These are phyloP conservation scores for Clavispora asparagi DNA, from an alignment of 805 yeast species.

Conservation along the genomic window DNA sequence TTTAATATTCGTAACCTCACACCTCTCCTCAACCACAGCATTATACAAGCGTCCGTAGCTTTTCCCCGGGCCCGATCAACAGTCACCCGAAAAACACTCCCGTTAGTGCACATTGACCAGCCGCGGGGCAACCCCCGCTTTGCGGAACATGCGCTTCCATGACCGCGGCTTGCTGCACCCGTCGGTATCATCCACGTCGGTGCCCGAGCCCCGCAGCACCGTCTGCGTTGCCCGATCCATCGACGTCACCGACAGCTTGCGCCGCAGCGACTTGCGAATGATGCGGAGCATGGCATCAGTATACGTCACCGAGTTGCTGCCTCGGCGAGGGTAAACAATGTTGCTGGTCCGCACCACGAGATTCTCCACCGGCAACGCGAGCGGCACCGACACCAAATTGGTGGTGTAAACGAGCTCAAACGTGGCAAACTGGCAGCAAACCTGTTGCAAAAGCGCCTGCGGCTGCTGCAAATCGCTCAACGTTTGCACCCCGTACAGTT, in stretches of 20 bases:
- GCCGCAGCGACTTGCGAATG: constrained; percentile 5
- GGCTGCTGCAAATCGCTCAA: constrained; percentile 4
- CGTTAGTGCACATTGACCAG: background rate
- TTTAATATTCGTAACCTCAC: too few relatives aligned
- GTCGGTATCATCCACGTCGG: constrained; percentile 8
- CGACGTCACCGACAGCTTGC: constrained; percentile 6
- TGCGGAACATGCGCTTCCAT: background rate
- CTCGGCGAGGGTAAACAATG: background rate
- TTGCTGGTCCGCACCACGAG: background rate
- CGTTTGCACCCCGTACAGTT: constrained; percentile 7
- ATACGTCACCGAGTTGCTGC: constrained; percentile 9
- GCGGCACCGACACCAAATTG: constrained; percentile 2
- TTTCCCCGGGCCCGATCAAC: too few relatives aligned
- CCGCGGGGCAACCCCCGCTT: background rate
- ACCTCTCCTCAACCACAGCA: too few relatives aligned
- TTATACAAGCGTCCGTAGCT: too few relatives aligned
- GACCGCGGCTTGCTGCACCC: background rate
- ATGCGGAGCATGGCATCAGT: constrained; percentile 13
- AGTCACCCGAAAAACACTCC: background rate
- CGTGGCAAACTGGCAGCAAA: constrained; percentile 6
- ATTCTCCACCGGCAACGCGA: background rate
- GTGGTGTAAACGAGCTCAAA: constrained; percentile 10
- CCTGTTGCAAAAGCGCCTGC: constrained; percentile 4
- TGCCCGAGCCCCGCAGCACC: constrained; percentile 8
- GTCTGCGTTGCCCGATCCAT: constrained; percentile 3